Base-by-base conservation (phyloP, 2,329 filamentous ascomycete genomes). In the Xenosphaeropsis pyriputrescens region DNA sequence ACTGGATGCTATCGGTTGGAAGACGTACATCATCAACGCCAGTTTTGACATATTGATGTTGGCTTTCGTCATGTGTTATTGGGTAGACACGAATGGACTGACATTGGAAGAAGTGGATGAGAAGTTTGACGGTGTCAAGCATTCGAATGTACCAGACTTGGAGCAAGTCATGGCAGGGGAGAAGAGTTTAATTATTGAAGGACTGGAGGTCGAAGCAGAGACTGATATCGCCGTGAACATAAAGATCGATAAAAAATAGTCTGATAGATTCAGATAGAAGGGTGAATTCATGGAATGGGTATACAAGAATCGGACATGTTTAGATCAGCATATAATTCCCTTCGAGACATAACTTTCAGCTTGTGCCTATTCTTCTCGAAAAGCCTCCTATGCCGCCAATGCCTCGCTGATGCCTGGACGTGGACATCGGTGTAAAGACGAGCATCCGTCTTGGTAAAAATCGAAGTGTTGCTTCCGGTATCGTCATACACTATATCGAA, bases 71-170 rank as follows among this genome's bases (percentile, higher is more conserved):
- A 78, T 67, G 60, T 75, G 73, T 51, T 65, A 74, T 47, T 75
- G 75, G 4, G 74, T 73, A 0, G 74, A 79, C 55, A 79, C 75
- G 0, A 77, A 75, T 50, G 62, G 72, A 0, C 54, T 76, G 2
- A 71, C 70, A 0, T 62, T 80, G 0, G 75, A 80, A 47, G 75
- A 80, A 48, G 75, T 80, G 17, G 44, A 43, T 5, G 44, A 44
- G 3, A 40, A 56, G 2, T 58, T 57, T 12, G 54, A 56, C 3
- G 52, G 33, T 14, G 9, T 15, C 9, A 32, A 32, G 13, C 30
- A 32, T 26, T 26, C 22, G 8, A 11, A 26, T 26, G 31, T 32
- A 7, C 31, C 31, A 32, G 31, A 32, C 16, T 18, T 32, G 16
- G 31, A 32, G 3, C 14, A 15, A 15, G 31, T 32, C 16, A 32